These are phyloP conservation scores for Phytophthora pinifolia DNA, from an alignment of 352 stramenopile species.

Conservation along the genomic window DNA sequence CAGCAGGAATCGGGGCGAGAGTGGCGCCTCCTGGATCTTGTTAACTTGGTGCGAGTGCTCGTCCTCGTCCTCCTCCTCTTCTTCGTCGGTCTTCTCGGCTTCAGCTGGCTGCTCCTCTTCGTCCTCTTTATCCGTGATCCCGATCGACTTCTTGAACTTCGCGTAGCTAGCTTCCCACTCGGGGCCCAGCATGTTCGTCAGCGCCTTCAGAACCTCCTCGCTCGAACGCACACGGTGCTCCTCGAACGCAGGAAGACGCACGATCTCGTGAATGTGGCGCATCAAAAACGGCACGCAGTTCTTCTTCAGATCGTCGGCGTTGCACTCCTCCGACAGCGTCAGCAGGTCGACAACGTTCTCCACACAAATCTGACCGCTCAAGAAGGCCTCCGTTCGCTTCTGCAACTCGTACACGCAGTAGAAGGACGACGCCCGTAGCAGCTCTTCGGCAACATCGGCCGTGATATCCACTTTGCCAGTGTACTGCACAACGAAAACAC, in stretches of 20 bases:
- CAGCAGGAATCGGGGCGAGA: constrained; percentile 60
- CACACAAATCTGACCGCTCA: constrained; percentile 77
- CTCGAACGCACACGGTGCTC: constrained; percentile 80
- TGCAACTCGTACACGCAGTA: constrained; percentile 87
- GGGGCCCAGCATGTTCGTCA: constrained; percentile 71
- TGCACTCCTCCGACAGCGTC: constrained; percentile 75
- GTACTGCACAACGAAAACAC: constrained; percentile 56
- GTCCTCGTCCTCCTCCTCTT: constrained; percentile 11
- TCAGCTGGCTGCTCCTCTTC: constrained; percentile 26
- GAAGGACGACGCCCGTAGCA: constrained; percentile 74
- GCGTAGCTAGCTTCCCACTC: constrained; percentile 81
- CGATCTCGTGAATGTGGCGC: constrained; percentile 85
- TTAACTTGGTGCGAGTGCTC: constrained; percentile 34
- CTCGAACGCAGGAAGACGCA: constrained; percentile 69
- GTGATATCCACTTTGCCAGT: constrained; percentile 87
- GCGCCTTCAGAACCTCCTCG: constrained; percentile 82
- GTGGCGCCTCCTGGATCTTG: constrained; percentile 38
- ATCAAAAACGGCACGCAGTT: constrained; percentile 88
- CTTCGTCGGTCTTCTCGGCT: constrained; percentile 25
- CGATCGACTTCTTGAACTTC: constrained; percentile 56
- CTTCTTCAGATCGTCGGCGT: constrained; percentile 79
- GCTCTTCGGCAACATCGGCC: constrained; percentile 74
- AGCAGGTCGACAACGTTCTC: constrained; percentile 83
- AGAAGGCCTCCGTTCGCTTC: constrained; percentile 80
- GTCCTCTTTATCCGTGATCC: constrained; percentile 36